phyloP scores from a whole-genome alignment of 225 moss, liverwort and hornwort species.

The Polytrichum formosum region DNA sequence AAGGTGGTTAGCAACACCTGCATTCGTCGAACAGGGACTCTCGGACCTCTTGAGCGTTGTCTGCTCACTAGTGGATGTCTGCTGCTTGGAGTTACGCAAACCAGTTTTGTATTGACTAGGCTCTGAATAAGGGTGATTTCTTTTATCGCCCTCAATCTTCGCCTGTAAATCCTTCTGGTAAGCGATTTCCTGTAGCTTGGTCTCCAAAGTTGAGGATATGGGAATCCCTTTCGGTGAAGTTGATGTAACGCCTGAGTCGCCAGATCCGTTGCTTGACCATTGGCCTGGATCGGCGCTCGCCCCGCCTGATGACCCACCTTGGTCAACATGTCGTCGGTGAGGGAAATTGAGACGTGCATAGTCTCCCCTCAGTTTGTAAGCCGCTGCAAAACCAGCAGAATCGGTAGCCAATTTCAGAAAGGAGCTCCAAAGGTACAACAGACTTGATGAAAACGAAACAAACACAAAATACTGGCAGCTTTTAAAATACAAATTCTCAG shows the following conservation, averaged over 20 bases:
- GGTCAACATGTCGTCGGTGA: constrained; percentile 34
- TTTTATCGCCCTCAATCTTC: constrained; percentile 36
- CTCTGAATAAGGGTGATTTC: constrained; percentile 33
- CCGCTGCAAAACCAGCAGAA: constrained; percentile 30
- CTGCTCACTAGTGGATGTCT: constrained; percentile 1
- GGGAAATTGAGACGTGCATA: constrained; percentile 88
- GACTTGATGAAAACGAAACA: not conserved
- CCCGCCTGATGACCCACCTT: constrained; percentile 29
- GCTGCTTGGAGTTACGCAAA: not conserved
- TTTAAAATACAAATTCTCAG: too few relatives aligned
- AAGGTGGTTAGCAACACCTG: constrained; percentile 34
- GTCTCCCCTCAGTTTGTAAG: constrained; percentile 80
- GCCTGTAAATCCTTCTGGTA: constrained; percentile 56
- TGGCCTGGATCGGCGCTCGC: constrained; percentile 10
- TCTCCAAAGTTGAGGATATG: constrained; percentile 49
- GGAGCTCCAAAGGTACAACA: not conserved
- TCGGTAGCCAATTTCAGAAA: not conserved
- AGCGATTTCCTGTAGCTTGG: constrained; percentile 67
- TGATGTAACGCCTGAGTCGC: constrained; percentile 24
- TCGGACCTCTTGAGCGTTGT: constrained; percentile 10
- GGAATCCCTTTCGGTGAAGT: constrained; percentile 27
- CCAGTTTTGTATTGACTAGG: constrained; percentile 19
- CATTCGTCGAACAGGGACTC: not conserved
- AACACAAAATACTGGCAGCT: not conserved
- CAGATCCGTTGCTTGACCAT: constrained; percentile 15